Conservation (phyloP, 2,329 filamentous ascomycete species). For the Tolypocladium amazonense region DNA sequence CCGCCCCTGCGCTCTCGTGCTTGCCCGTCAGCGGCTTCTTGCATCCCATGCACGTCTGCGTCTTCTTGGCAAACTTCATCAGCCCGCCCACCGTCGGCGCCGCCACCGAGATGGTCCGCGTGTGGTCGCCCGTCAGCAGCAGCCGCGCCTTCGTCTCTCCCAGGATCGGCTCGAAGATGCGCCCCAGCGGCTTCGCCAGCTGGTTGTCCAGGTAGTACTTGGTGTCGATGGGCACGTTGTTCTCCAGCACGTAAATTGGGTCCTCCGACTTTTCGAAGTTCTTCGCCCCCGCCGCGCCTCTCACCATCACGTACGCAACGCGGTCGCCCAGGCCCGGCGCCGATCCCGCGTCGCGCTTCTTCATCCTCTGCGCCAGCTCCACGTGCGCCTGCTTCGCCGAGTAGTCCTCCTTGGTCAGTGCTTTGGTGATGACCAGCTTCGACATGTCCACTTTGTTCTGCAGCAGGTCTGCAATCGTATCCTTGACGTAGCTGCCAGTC, state of each 20-base stretch:
- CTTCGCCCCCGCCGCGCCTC: constrained; percentile 77
- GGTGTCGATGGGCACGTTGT: constrained; percentile 96
- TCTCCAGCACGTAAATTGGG: constrained; percentile 90
- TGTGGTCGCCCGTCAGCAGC: constrained; percentile 85
- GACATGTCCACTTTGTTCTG: constrained; percentile 99
- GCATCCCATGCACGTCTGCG: constrained; percentile 96
- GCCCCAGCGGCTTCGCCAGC: constrained; percentile 81
- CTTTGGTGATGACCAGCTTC: constrained; percentile 97
- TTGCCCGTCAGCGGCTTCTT: constrained; percentile 85
- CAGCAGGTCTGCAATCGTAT: constrained; percentile 85
- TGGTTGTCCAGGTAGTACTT: constrained; percentile 99
- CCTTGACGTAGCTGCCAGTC: constrained; percentile 74
- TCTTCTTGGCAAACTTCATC: constrained; percentile 99
- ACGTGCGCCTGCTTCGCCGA: constrained; percentile 90
- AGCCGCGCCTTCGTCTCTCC: constrained; percentile 85
- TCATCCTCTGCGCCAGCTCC: constrained; percentile 91
- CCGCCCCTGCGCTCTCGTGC: constrained; percentile 72
- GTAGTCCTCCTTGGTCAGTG: constrained; percentile 83
- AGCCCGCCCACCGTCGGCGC: constrained; percentile 84
- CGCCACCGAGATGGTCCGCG: constrained; percentile 84
- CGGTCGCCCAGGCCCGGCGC: constrained; percentile 88
- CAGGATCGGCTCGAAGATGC: constrained; percentile 96
- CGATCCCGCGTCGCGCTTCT: constrained; percentile 89
- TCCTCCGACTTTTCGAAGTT: constrained; percentile 98
- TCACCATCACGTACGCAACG: constrained; percentile 96